Base-by-base conservation (phyloP, 2,329 filamentous ascomycete genomes). In the Hymenotorrendiella dingleyae region DNA sequence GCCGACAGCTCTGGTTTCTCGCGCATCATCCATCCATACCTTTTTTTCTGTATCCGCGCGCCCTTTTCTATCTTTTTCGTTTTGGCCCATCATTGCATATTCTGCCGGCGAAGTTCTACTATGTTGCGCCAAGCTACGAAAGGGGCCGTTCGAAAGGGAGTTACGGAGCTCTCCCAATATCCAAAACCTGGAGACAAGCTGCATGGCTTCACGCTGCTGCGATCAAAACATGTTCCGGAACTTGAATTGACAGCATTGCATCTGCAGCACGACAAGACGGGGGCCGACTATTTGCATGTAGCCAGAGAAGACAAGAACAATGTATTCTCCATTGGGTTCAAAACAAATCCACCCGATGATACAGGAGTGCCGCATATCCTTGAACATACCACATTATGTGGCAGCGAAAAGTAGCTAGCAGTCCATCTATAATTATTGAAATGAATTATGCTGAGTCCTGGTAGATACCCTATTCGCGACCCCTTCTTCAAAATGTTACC, bases 401-500 rank as follows among this genome's bases (percentile, higher is more conserved):
- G 93, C 17, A 97, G 91, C 61, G 74, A 94, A 63, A 95, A 94
- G 82, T 95, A 68, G 57, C 69, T 57, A 26, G 20, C 17, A 19
- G 12, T 43, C 46, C 34, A 9, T 39, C 35, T 24, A n/a, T n/a
- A n/a, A n/a, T 42, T 27, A 22, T 10, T 36, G 19, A 32, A 36
- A 36, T 33, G 35, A 42, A 26, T 30, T 45, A 50, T 52, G 43
- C 62, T 67, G 45, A 68, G 46, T 35, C n/a, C 12, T 34, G 45
- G 39, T 61, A 91, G 86, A 64, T 94, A 90, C 62, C 93, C 93
- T n/a, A 91, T 98, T 45, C 87, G 93, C 49, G 93, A 98, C 60
- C 93, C 93, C 0, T 98, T 98, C 73, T 98, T 98, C 74, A 98
- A 97, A 76, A 98, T 98, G 93, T 77, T 98, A 20, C 93, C 93